Percentiles rank a stretch among this genome's conserved stretches.
Evolutionary conservation across 305 asterid genomes (phyloP).

Genomic region (Rubia balearica): DNA sequence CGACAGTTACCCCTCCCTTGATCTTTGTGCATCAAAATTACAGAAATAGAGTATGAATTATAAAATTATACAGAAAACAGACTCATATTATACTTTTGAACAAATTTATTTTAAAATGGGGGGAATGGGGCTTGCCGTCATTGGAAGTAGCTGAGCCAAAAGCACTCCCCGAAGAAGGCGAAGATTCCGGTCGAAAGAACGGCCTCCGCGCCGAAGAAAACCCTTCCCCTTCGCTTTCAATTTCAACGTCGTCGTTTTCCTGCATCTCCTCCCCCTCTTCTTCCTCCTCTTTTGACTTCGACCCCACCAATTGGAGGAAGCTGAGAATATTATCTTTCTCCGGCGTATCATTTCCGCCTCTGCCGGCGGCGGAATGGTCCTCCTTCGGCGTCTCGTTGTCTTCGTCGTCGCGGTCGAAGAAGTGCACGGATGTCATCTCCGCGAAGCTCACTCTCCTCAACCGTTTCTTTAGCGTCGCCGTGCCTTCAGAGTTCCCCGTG

Average conservation of each 20-base stretch:
- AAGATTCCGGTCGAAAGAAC: slow-evolving; percentile 57
- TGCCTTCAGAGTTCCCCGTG: slow-evolving; percentile 20
- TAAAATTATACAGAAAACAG: background rate
- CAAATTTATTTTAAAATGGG: background rate
- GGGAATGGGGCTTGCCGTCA: slow-evolving; percentile 55
- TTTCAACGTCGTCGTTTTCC: slow-evolving; percentile 40
- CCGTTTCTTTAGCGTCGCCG: slow-evolving; percentile 53
- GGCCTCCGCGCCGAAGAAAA: slow-evolving; percentile 37
- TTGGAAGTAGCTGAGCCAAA: slow-evolving; percentile 80
- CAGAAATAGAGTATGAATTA: background rate
- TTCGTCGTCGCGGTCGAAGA: slow-evolving; percentile 92
- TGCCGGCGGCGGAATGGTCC: slow-evolving; percentile 21
- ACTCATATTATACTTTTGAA: background rate
- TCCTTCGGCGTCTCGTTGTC: slow-evolving; percentile 48
- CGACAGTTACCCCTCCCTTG: background rate
- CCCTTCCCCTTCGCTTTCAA: slow-evolving; percentile 47
- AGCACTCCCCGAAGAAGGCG: slow-evolving; percentile 86
- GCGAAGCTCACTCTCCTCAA: slow-evolving; percentile 97
- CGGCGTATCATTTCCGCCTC: slow-evolving; percentile 15
- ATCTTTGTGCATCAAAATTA: background rate
- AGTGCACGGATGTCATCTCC: slow-evolving; percentile 76
- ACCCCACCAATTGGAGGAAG: slow-evolving; percentile 29
- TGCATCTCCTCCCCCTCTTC: slow-evolving; percentile 30
- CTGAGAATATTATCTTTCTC: slow-evolving; percentile 24
- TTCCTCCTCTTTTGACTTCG: slow-evolving; percentile 33